Evolutionary conservation across 257 asterid genomes (phyloP), one percentile per base, ranked within the genome.

Genomic region (Euphrasia confusa): DNA sequence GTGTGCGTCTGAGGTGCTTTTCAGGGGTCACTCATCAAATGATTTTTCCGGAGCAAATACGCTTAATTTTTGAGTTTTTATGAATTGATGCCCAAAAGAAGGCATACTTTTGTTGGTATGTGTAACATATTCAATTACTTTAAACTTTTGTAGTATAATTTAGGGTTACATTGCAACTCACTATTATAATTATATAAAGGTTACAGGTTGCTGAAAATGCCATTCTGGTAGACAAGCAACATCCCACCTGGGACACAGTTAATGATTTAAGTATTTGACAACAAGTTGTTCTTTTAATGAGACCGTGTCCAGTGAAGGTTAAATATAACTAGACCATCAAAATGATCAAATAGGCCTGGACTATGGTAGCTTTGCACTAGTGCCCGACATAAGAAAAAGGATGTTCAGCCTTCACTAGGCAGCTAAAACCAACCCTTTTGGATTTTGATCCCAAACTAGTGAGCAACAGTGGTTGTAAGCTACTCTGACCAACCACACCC

Each of bases 351-450:
- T 49, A 49, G 54, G 54, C 26, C 54, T 57, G 33, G 45, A 60
- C 65, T 28, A 40, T 21, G 53, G 17, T 49, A 10, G 53, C 26
- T 54, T 54, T 54, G n/a, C 65, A 10, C 7, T 33, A 60, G 30
- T 1, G 53, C 32, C 40, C 6, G 45, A 49, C 10, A 39, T 35
- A 17, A 60, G 53, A 15, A 39, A 60, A 58, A 11, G 13, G 40
- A 21, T 26, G 57, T 30, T 12, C 67, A 26, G n/a, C 24, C 18
- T 44, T 12, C 30, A 55, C 61, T 63, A 14, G 52, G 7, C 6
- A 54, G 58, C 62, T 24, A 24, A 10, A 35, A 35, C 49, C 24
- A 35, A 5, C 9, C 44, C 26, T 33, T 21, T 39, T 54, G 54
- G 14, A 14, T 53, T 21, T 39, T 54, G 42, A 24, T 27, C 37